Conservation (phyloP, 2,329 filamentous ascomycete species). For the Cercospora brassicicola region DNA sequence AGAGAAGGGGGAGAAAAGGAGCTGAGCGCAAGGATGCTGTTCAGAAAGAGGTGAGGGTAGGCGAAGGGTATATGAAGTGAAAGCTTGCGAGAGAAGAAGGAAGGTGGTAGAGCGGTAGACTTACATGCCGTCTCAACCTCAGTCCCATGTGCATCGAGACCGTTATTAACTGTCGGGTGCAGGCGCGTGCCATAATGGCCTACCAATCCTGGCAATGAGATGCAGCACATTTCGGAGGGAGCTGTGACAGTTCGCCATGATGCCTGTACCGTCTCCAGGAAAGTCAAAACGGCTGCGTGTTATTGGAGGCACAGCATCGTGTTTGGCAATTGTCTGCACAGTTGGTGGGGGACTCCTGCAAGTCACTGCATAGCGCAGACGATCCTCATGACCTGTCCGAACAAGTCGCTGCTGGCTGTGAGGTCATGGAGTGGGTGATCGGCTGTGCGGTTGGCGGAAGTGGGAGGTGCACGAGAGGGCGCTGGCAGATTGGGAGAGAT, state of each 20-base stretch:
- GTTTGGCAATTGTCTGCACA: not conserved
- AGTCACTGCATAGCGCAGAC: conserved; percentile 7
- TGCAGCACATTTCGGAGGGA: not conserved
- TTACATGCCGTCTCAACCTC: not conserved
- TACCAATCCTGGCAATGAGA: not conserved
- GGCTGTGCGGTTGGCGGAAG: not conserved
- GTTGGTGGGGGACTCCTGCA: not conserved
- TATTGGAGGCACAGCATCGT: not conserved
- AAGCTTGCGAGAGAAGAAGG: not conserved
- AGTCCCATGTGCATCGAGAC: not conserved
- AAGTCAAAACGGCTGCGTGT: not conserved
- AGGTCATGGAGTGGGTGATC: not conserved
- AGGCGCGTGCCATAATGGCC: not conserved
- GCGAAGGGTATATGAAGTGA: not conserved
- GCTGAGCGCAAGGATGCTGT: not conserved
- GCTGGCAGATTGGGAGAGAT: not conserved
- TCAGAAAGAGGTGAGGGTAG: not conserved
- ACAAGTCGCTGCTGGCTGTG: not conserved
- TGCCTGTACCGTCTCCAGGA: not conserved
- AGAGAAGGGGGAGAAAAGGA: not conserved
- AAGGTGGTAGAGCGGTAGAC: not conserved
- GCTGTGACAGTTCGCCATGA: not conserved
- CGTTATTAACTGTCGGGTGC: not conserved
- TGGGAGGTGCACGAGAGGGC: not conserved
- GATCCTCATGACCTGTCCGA: conserved; percentile 10